phyloP scores from a whole-genome alignment of 345 rosid species.

The Eucalyptus tenuipes region DNA sequence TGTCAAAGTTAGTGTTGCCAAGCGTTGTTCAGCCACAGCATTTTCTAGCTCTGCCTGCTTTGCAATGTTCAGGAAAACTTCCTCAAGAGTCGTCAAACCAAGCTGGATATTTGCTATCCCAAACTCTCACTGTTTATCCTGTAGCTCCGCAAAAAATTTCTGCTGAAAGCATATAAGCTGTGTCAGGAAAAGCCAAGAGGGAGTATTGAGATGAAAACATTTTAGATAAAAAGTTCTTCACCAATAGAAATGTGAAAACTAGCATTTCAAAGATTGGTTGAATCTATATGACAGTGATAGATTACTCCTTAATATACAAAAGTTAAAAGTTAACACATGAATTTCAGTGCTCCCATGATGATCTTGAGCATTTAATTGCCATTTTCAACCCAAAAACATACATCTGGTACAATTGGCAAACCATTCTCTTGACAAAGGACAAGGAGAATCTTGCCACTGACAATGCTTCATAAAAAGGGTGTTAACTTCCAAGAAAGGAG shows the following conservation, averaged over 20 bases:
- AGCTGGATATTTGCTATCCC: conserved; percentile 80
- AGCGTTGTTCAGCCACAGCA: conserved; percentile 69
- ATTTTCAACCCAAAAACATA: neutral
- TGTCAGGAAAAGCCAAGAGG: neutral
- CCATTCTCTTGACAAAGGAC: neutral
- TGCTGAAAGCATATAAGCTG: neutral
- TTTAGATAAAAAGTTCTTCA: neutral
- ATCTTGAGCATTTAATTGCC: neutral
- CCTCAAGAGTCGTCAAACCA: conserved; percentile 83
- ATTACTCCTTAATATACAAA: neutral
- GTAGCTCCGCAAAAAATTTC: conserved; percentile 64
- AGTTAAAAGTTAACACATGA: neutral
- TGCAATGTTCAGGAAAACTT: conserved; percentile 88
- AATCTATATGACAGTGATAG: neutral
- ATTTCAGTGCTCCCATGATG: neutral
- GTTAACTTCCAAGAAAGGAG: neutral
- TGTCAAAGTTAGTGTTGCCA: conserved; percentile 50
- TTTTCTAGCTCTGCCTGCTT: conserved; percentile 81
- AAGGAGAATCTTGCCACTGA: neutral
- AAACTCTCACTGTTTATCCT: conserved; percentile 53
- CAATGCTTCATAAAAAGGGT: neutral
- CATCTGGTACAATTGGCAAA: neutral
- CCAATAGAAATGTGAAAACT: neutral
- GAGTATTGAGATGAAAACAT: neutral
- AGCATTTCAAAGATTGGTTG: neutral